These are phyloP conservation scores for Tubosaeta brunneosetosa DNA, from an alignment of 768 basidiomycete genomes.

Conservation along the genomic window DNA sequence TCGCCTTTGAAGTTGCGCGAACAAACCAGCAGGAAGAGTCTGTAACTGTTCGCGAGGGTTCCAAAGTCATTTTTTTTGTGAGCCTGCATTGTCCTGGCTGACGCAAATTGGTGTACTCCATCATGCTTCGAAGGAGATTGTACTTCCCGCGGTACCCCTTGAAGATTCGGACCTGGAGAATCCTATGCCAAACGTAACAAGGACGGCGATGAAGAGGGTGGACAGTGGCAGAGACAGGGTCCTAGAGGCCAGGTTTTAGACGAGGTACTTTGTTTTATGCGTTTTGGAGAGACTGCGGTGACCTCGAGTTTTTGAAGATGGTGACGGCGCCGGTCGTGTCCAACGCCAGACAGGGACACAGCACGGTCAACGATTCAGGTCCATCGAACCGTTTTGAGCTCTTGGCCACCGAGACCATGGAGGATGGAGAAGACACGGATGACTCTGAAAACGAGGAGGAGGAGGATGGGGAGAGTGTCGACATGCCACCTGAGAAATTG, in stretches of 20 bases:
- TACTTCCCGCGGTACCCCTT: constrained; percentile 2
- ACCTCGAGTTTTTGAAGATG: constrained; percentile 43
- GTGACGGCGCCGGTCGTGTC: background rate
- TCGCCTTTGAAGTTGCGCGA: no score
- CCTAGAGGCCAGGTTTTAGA: constrained; percentile 15
- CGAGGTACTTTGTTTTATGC: constrained; percentile 37
- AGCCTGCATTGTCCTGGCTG: background rate
- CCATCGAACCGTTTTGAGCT: constrained; percentile 19
- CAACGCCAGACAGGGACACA: background rate
- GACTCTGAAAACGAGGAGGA: background rate
- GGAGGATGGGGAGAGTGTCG: constrained; percentile 1
- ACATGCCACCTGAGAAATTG: constrained; percentile 18
- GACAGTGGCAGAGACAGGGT: constrained; percentile 35
- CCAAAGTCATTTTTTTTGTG: no score
- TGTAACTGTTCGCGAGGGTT: no score
- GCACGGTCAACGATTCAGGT: background rate
- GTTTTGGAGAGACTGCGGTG: constrained; percentile 46
- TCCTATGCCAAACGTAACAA: no score
- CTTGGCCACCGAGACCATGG: background rate
- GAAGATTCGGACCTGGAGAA: constrained; percentile 8
- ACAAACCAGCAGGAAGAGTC: no score
- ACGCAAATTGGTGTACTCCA: background rate
- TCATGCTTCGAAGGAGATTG: constrained; percentile 13
- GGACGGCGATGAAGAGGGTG: constrained; percentile 13
- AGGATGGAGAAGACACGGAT: constrained; percentile 2